Base-by-base conservation (phyloP, 257 asterid genomes). In the Asclepias syriaca region DNA sequence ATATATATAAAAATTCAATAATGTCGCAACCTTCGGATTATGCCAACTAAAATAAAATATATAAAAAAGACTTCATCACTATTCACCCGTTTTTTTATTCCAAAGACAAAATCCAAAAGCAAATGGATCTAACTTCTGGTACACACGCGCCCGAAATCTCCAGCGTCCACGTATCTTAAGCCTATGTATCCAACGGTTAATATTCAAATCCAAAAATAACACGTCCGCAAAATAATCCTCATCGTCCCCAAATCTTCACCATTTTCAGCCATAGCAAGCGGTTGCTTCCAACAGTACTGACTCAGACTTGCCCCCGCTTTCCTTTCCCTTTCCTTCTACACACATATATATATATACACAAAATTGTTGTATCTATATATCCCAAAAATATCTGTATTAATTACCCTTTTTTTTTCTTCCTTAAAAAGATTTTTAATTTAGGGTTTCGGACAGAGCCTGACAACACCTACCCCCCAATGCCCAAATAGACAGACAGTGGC, bases 181-280 rank as follows among this genome's bases (percentile, higher is more conserved):
- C 5, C 60, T 63, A 12, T 19, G 32, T 61, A 72, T 72, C 76
- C 70, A 34, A 72, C 70, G 70, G 64, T 49, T 18, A 29, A 3
- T 16, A n/a, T 27, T 24, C 29, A 3, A 1, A 16, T 21, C 72
- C 72, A 0, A 5, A 59, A 40, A 3, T 43, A 5, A 43, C 68
- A n/a, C 48, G 11, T 24, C 61, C 32, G 0, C 60, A 34, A 46
- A 61, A 48, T 29, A 72, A 13, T 21, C 70, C 51, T 49, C 32
- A 45, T 39, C 39, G 58, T 64, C 68, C n/a, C 32, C 5, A 8
- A n/a, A 43, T 43, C 48, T 43, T 16, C 71, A 14, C 6, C 50
- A 48, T 46, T 27, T 18, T 48, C 14, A 14, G 53, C 40, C 56
- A 34, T 50, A 7, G 7, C 24, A 57, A 54, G 2, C 29, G n/a